A percentile compares a stretch with the other conserved stretches of the same genome.
Conservation (phyloP, 768 basidiomycete genomes). For the Mycena chlorophos region DNA sequence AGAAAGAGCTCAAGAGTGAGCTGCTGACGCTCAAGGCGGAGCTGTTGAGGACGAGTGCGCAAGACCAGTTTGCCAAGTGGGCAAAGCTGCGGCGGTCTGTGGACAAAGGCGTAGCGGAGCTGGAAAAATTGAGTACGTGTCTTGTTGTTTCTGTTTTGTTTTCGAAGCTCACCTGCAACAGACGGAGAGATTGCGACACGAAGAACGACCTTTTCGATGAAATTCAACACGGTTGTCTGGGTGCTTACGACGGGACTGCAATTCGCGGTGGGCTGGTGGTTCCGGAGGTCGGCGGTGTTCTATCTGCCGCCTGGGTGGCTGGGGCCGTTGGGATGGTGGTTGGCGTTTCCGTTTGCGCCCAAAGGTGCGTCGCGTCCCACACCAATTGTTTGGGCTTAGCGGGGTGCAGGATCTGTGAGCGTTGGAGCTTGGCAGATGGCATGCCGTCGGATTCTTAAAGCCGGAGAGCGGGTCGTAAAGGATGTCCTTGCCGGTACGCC, state of each 20-base stretch:
- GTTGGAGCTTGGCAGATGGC: slow-evolving; percentile 96
- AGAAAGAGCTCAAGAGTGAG: slow-evolving; percentile 75
- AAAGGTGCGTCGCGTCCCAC: slow-evolving; percentile 49
- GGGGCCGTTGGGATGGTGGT: slow-evolving; percentile 83
- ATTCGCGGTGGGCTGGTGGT: slow-evolving; percentile 87
- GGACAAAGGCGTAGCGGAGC: slow-evolving; percentile 87
- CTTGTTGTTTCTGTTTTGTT: slow-evolving; percentile 1
- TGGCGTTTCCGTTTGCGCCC: slow-evolving; percentile 90
- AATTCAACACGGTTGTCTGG: slow-evolving; percentile 79
- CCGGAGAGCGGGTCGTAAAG: slow-evolving; percentile 72
- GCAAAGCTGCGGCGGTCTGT: slow-evolving; percentile 87
- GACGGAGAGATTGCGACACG: slow-evolving; percentile 64
- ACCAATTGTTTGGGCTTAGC: neutral
- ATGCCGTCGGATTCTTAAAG: slow-evolving; percentile 78
- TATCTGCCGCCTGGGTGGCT: slow-evolving; percentile 91
- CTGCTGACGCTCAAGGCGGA: slow-evolving; percentile 82
- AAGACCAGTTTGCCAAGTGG: slow-evolving; percentile 99
- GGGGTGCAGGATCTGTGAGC: slow-evolving; percentile 75
- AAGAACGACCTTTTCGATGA: slow-evolving; percentile 63
- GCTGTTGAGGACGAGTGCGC: slow-evolving; percentile 85
- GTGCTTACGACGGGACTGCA: slow-evolving; percentile 84
- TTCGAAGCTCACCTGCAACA: slow-evolving; percentile 29
- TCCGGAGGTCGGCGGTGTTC: slow-evolving; percentile 87
- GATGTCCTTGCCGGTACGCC: slow-evolving; percentile 41
- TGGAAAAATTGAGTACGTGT: slow-evolving; percentile 87